Evolutionary conservation across 2,329 filamentous ascomycete species (phyloP).

Genomic region (Sclerotinia glacialis): DNA sequence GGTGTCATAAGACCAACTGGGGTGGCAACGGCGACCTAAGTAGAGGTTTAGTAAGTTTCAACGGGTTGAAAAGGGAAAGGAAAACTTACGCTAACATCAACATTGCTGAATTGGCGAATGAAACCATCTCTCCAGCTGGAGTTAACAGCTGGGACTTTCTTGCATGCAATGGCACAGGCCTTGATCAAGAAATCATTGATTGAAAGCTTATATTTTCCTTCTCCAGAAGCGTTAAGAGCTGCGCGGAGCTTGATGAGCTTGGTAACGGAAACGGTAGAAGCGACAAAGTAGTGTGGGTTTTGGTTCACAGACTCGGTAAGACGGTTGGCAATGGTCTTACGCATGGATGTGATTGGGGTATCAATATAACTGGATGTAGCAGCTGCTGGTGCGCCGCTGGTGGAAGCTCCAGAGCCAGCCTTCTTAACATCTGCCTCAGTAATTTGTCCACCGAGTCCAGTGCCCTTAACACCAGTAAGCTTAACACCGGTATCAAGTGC

Average conservation of each 20-base stretch:
- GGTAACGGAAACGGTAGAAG: constrained; percentile 81
- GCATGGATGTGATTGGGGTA: constrained; percentile 83
- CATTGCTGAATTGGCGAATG: constrained; percentile 89
- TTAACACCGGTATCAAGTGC: constrained; percentile 82
- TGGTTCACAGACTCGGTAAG: constrained; percentile 85
- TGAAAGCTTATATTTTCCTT: constrained; percentile 98
- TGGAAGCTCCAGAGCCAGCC: constrained; percentile 56
- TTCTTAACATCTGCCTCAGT: constrained; percentile 94
- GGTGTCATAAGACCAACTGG: constrained; percentile 94
- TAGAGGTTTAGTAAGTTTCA: constrained; percentile 11
- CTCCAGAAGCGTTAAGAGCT: constrained; percentile 82
- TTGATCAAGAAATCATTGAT: constrained; percentile 99
- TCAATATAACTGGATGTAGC: constrained; percentile 75
- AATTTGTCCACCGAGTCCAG: constrained; percentile 80
- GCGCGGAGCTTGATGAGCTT: constrained; percentile 96
- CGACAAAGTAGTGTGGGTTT: constrained; percentile 98
- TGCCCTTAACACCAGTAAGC: constrained; percentile 77
- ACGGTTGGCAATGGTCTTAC: constrained; percentile 93
- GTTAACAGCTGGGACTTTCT: constrained; percentile 94
- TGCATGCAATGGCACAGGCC: constrained; percentile 81
- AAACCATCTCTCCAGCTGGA: constrained; percentile 87
- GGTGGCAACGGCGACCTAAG: constrained; percentile 57
- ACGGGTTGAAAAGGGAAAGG: neutral
- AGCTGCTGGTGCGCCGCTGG: constrained; percentile 53
- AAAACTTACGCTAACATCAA: constrained; percentile 86